Evolutionary conservation across 345 rosid species (phyloP).

Genomic region (Salix exigua): DNA sequence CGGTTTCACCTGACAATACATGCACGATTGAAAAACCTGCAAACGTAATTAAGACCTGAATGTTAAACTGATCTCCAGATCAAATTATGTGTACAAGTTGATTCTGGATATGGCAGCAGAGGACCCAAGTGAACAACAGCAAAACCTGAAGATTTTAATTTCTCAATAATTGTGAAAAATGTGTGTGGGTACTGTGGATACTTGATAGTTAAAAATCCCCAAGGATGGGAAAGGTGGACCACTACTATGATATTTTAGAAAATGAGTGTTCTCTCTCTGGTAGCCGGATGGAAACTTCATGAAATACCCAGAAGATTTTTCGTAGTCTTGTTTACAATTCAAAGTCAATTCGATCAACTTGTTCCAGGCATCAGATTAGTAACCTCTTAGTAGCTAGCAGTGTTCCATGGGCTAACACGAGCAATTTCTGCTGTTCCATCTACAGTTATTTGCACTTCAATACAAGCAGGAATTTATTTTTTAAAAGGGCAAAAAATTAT

Average conservation of each 20-base stretch:
- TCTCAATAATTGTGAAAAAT: not conserved
- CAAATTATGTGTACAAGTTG: not conserved
- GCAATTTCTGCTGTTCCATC: not conserved
- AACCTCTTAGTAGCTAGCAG: not conserved
- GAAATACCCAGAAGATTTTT: not conserved
- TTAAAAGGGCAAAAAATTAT: not conserved
- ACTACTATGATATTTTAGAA: not conserved
- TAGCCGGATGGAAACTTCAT: not conserved
- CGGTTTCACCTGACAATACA: not conserved
- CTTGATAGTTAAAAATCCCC: not conserved
- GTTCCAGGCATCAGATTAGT: not conserved
- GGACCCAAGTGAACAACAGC: not conserved
- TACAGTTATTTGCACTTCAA: not conserved
- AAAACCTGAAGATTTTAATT: not conserved
- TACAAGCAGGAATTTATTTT: not conserved
- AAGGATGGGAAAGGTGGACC: not conserved
- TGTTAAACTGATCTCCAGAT: not conserved
- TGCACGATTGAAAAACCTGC: conserved; percentile 9
- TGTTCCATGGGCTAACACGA: not conserved
- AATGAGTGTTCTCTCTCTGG: not conserved
- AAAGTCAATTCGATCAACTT: not conserved
- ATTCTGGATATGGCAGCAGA: not conserved
- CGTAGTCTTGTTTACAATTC: not conserved
- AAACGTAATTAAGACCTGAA: not conserved
- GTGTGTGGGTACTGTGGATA: not conserved